Conservation (phyloP, 257 asterid genomes). For the Plantago major region DNA sequence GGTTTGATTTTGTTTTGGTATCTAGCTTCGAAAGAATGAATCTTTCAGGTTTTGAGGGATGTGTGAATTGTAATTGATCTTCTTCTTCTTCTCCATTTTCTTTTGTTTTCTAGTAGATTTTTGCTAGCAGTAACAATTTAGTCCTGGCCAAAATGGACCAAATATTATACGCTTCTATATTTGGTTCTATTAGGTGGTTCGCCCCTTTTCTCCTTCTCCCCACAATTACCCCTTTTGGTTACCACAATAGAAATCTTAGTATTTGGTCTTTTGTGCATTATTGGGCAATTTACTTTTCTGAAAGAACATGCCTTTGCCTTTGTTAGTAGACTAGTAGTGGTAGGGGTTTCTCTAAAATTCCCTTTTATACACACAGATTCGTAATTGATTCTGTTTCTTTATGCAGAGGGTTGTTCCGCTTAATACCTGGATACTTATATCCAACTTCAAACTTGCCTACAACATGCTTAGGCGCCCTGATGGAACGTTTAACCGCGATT, state of each 20-base stretch:
- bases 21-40: constrained; percentile 1
- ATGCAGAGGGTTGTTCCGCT: constrained; percentile 78
- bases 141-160: not conserved
- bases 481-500: constrained; percentile 77
- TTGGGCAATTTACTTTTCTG: not conserved
- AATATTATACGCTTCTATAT: constrained; percentile 21
- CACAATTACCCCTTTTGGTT: constrained; percentile 12
- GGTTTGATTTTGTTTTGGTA: constrained; percentile 17
- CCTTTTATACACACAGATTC: not conserved
- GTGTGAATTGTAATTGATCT: constrained; percentile 3
- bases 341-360: no score
- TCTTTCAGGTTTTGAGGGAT: constrained; percentile 15
- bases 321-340: not conserved
- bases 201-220: constrained; percentile 16
- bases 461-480: constrained; percentile 78
- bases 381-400: constrained; percentile 4
- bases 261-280: not conserved
- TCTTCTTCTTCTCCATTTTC: not conserved
- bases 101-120: not conserved
- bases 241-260: not conserved
- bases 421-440: constrained; percentile 80
- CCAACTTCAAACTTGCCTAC: constrained; percentile 81
- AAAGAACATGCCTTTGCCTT: constrained; percentile 19
- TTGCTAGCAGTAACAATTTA: not conserved
- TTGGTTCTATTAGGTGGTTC: constrained; percentile 29